Evolutionary conservation across 352 stramenopile genomes (phyloP), one percentile per base, ranked within the genome.

Genomic region (Pythium volutum): DNA sequence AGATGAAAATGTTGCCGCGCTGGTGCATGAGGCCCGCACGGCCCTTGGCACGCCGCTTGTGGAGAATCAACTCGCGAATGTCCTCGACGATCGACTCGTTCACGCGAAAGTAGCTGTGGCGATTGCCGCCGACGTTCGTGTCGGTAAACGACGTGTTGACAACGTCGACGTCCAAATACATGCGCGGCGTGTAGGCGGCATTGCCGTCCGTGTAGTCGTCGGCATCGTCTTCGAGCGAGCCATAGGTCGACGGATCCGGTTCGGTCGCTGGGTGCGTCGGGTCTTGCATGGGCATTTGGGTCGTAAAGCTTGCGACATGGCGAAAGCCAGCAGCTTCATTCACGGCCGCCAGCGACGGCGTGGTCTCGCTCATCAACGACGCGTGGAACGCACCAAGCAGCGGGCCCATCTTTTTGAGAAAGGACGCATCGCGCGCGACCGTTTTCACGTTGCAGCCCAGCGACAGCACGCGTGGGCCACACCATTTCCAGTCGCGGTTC

Each of bases 61-160:
- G 22, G n/a, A 91, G 69, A 34, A 91, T 74, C 57, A 88, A 61
- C 41, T 86, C 76, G 12, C 81, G 76, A 29, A 91, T 74, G 39
- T 91, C 81, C 47, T 91, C 81, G 18, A 81, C 73, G 29, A 95
- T 75, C 2, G 84, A 93, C 36, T 81, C 71, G 58, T 96, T 96
- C 25, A 96, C 57, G 53, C 88, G 94, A 64, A 91, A 96, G 63
- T 89, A 94, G 59, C 87, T 91, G 74, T 96, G 87, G 3, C 87
- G 76, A 42, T 93, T 79, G 49, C 91, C 79, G 26, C 73, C 70
- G 42, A 96, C 81, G 52, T 96, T 96, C 42, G 86, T 87, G 59
- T 95, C 84, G 54, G 95, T 87, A 68, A 80, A 90, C 11, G 88
- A 93, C 25, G 82, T 96, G 63, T 96, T 87, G 56, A 97, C 89